Percentiles rank a stretch among this genome's conserved stretches.
Evolutionary conservation across 164 flowering plant genomes (phyloP).

Genomic region (Taxillus chinensis): DNA sequence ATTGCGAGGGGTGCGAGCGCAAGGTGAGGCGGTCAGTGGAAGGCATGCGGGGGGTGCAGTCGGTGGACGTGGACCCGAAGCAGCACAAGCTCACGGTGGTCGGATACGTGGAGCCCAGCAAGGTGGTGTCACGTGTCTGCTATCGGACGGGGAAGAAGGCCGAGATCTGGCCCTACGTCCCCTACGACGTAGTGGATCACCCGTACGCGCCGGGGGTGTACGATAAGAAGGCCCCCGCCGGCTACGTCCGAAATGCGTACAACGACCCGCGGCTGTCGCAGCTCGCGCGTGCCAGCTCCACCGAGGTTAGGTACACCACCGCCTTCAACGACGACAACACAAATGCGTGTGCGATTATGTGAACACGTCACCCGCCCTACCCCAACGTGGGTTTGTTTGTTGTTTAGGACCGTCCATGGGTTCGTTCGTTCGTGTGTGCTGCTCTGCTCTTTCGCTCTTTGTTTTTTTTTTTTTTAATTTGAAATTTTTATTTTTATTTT

Average conservation of each 20-base stretch:
- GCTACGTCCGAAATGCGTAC: conserved; percentile 55
- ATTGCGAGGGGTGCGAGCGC: conserved; percentile 93
- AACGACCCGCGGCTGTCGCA: conserved; percentile 28
- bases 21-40: conserved; percentile 56
- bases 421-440: too few relatives aligned
- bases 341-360: conserved; percentile 63
- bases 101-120: conserved; percentile 73
- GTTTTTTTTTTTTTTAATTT: too few relatives aligned
- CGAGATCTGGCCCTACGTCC: conserved; percentile 93
- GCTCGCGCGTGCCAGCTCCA: conserved; percentile 71
- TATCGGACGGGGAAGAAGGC: conserved; percentile 80
- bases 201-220: conserved; percentile 85
- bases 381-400: too few relatives aligned
- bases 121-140: conserved; percentile 57
- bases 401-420: too few relatives aligned
- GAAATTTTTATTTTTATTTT: too few relatives aligned
- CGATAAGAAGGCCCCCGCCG: conserved; percentile 87
- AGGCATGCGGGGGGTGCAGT: conserved; percentile 82
- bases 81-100: conserved; percentile 67
- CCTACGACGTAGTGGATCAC: conserved; percentile 70
- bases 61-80: conserved; percentile 53
- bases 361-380: conserved; percentile 8
- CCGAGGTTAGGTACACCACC: conserved; percentile 68
- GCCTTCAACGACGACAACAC: conserved; percentile 94
- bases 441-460: too few relatives aligned